Percentiles rank a stretch among this genome's conserved stretches.
phyloP scores from a whole-genome alignment of 129 eudicot genomes.

The Chrysanthemum seticuspe region DNA sequence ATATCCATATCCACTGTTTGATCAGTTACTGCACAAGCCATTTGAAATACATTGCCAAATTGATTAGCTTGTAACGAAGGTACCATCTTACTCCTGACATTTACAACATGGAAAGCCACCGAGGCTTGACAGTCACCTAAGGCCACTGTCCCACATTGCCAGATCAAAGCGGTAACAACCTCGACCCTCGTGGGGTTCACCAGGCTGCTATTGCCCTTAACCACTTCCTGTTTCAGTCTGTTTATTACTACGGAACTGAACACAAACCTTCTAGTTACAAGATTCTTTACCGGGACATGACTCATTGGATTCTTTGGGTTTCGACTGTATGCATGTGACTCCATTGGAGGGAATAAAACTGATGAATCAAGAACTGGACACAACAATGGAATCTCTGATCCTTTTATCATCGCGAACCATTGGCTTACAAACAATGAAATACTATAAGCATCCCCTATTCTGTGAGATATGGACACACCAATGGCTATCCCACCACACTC shows the following conservation, averaged over 20 bases:
- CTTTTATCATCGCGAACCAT: constrained; percentile 33
- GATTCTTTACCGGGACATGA: constrained; percentile 13
- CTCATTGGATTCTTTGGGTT: constrained; percentile 17
- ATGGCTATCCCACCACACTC: constrained; percentile 44
- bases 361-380: constrained; percentile 33
- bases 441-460: constrained; percentile 38
- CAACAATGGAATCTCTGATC: neutral
- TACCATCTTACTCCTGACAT: constrained; percentile 45
- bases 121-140: constrained; percentile 24
- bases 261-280: constrained; percentile 38
- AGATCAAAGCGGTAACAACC: constrained; percentile 43
- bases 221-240: constrained; percentile 20
- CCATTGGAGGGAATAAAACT: constrained; percentile 35
- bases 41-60: constrained; percentile 55
- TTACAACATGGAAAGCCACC: constrained; percentile 43
- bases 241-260: constrained; percentile 40
- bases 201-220: neutral
- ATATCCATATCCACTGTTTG: constrained; percentile 11
- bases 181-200: constrained; percentile 42
- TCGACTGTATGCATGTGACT: constrained; percentile 8
- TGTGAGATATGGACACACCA: constrained; percentile 41
- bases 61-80: constrained; percentile 36
- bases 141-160: constrained; percentile 36
- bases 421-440: constrained; percentile 26
- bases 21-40: constrained; percentile 36